Evolutionary conservation across 768 basidiomycete genomes (phyloP), one percentile per base, ranked within the genome.

Genomic region (Auricularia cornea): DNA sequence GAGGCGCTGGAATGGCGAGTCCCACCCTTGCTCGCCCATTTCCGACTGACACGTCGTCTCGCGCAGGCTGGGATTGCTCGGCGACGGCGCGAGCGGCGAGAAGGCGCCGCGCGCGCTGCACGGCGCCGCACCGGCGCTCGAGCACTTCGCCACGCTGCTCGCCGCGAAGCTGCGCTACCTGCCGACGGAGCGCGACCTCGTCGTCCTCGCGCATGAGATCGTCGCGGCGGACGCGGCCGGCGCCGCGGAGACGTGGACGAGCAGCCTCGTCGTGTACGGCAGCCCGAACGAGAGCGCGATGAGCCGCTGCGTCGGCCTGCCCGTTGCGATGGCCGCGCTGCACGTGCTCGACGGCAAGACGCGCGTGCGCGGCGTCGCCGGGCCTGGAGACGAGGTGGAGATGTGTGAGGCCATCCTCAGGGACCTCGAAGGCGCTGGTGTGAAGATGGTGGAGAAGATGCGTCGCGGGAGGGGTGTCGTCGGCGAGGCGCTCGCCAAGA

Each of bases 221-320:
- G 82, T 89, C 59, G 62, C 35, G 2, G 63, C 62, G 14, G 64
- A 60, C 62, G 40, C 65, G 23, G 31, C 41, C 11, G 33, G 60
- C 4, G 61, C 73, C 40, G 78, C 81, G 67, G 79, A 85, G 66
- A 80, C 84, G 33, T 82, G 93, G 66, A 86, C 84, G 12, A 89
- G 90, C 8, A 81, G 83, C 28, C 72, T 94, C 16, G 76, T 87
- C 28, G 75, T 81, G 33, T 88, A 88, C 67, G 93, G 87, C 1
- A 81, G 78, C 23, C 66, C 75, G 6, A 71, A 69, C 1, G 82
- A 81, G 2, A 89, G 89, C 0, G 94, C 94, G 3, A 97, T 97
- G 94, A 84, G 92, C n/a, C 79, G 86, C 32, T 92, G 90, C 2
- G 94, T 97, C 20, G 94, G 94, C 3, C 74, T 94, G 54, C 94